Base-by-base conservation (phyloP, 2,329 filamentous ascomycete genomes). In the Penicillium decumbens region DNA sequence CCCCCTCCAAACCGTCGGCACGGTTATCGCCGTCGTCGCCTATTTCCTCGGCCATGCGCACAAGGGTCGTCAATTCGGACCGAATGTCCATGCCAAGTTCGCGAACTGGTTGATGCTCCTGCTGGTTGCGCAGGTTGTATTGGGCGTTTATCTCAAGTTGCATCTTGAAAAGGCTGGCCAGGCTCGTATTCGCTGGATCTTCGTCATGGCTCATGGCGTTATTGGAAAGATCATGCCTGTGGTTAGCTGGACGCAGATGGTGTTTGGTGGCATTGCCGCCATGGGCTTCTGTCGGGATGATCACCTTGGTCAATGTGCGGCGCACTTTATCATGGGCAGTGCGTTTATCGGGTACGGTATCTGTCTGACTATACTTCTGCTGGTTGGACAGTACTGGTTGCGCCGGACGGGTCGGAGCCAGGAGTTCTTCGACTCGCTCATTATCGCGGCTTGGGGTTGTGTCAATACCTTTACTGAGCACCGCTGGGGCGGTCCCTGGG, bases 381-480 rank as follows among this genome's bases (percentile, higher is more conserved):
- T 96, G 6, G 89, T 93, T 35, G 93, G 93, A 12, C 93, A 97
- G 71, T 73, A 83, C 28, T 96, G 90, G 89, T 74, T 98, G 49
- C 83, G 82, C 58, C 81, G 85, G 41, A 88, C 85, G 3, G 90
- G 90, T 15, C 83, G 89, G 45, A 95, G 89, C 48, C 93, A 97
- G 69, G 93, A 98, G 70, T 98, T 98, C 75, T 97, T 93, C 70
- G 93, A 98, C 71, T 93, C 87, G 53, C 73, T 86, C 43, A 80
- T 96, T 59, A 97, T 98, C 65, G 88, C 91, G 1, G 84, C 87
- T 0, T 98, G 93, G 93, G 93, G 92, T 29, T 95, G 89, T 66
- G 85, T 98, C 72, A 98, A 97, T 71, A 97, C 93, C 7, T 97
- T 98, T 61, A 98, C 93, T 15, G 93, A 97, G 71, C 93, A 98